Evolutionary conservation across 495 filamentous ascomycete species (phyloP), one percentile per base, ranked within the genome.

Genomic region (Geoglossum glabrum): DNA sequence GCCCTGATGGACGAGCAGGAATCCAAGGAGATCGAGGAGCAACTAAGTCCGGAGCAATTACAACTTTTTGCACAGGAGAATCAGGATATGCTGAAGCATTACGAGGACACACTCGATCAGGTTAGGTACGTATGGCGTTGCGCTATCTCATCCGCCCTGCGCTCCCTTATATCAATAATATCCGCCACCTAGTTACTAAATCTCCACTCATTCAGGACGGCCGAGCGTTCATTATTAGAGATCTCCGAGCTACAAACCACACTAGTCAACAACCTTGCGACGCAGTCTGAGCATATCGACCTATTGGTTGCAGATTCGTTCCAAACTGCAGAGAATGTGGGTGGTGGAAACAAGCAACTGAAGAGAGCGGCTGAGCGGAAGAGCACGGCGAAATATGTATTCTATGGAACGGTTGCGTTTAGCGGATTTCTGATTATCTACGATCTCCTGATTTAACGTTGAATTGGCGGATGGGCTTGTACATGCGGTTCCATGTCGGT

Each of bases 1-100:
- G 45, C 59, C 11, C 19, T 47, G 17, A 7, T 31, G 25, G 59
- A 63, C 25, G 70, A 76, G 54, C 66, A 69, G 36, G 71, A 79
- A 55, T 66, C 73, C 59, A 68, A 70, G 36, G 69, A 69, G 17
- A 78, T 77, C 23, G 75, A 82, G 59, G 70, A 76, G 31, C 75
- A 84, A 59, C 70, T 97, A 60, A 84, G 79, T 21, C 76, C 79
- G 51, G 87, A 95, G 61, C 90, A 97, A 67, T 68, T 88, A 56
- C 90, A 95, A 68, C 74, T 96, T 61, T 96, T 99, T 70, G 90
- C 87, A 40, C 79, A 85, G 69, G 90, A 96, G 68, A 97, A 99
- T 67, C 82, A 87, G 65, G 78, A 85, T 57, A 87, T 98, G 85
- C 70, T 97, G 55, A 84, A 81, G 68, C 85, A 94, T 69, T 95